Base-by-base conservation (phyloP, 2,329 filamentous ascomycete genomes). In the Myriosclerotinia duriaeana region DNA sequence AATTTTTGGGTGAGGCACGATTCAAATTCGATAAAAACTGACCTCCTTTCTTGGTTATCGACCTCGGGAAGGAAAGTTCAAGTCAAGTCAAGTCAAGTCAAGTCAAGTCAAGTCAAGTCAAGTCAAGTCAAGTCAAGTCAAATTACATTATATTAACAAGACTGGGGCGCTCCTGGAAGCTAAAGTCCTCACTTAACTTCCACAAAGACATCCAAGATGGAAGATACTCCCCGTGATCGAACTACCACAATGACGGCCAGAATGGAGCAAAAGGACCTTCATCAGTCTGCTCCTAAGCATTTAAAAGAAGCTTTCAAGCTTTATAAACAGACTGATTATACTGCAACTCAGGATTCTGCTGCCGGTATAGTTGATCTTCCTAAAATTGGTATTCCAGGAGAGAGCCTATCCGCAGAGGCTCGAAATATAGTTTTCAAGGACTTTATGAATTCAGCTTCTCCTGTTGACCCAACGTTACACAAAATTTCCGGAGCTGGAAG, bases 281-380 rank as follows among this genome's bases (percentile, higher is more conserved):
- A 94, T 76, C 87, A 92, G 77, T 87, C 88, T 72, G 91, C 93
- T 1, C 91, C 93, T 3, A 85, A 88, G 15, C 78, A 81, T 60
- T 81, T 97, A 71, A 87, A 88, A 69, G 80, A 84, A 55, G 80
- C 87, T 64, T 97, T 92, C 85, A 97, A 97, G 77, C 80, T 79
- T 53, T 92, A 65, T 64, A 53, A 53, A 71, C 69, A 69, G 70
- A 68, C 44, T 61, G 66, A 44, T 48, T 60, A 65, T 38, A n/a
- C 26, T 30, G 12, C 53, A 22, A 38, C 20, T 3, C 34, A 48
- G 42, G 36, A 58, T 26, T 52, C 54, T 59, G 17, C 20, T 34
- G 12, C 30, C 20, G 34, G 30, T n/a, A 30, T 61, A 42, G 26
- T 42, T 12, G 42, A 55, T 34, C 50, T 66, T 40, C 20, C 20